Conservation (phyloP, 2,329 filamentous ascomycete species). For the Berkeleyomyces rouxiae region DNA sequence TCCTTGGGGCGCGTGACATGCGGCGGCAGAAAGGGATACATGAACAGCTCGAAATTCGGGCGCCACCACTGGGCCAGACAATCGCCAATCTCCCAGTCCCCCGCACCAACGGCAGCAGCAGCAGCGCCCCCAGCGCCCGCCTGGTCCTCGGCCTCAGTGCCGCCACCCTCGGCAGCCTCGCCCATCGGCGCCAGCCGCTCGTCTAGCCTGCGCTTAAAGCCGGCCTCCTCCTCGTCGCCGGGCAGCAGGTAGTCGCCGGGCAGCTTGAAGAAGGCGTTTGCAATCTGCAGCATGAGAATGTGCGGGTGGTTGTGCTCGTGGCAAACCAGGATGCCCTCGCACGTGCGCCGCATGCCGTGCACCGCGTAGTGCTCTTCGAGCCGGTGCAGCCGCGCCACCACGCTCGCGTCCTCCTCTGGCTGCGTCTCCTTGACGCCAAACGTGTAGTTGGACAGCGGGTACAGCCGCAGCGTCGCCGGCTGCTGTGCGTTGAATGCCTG, state of each 20-base stretch:
- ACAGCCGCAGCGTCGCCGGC: slow-evolving; percentile 75
- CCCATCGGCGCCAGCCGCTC: slow-evolving; percentile 89
- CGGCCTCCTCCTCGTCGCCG: slow-evolving; percentile 78
- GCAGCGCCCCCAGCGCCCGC: slow-evolving; percentile 68
- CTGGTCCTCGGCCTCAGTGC: slow-evolving; percentile 71
- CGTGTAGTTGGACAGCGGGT: slow-evolving; percentile 94
- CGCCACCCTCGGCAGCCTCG: slow-evolving; percentile 61
- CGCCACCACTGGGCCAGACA: slow-evolving; percentile 97
- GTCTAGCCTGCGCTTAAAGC: slow-evolving; percentile 88
- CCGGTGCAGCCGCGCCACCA: slow-evolving; percentile 77
- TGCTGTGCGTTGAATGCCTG: slow-evolving; percentile 79
- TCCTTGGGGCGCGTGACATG: slow-evolving; percentile 95
- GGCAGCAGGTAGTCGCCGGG: slow-evolving; percentile 86
- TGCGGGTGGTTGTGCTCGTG: slow-evolving; percentile 99
- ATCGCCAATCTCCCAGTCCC: slow-evolving; percentile 84
- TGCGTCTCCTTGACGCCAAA: slow-evolving; percentile 98
- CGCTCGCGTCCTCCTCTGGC: slow-evolving; percentile 92
- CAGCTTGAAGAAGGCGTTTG: slow-evolving; percentile 98
- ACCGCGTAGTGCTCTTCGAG: slow-evolving; percentile 88
- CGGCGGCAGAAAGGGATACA: slow-evolving; percentile 95
- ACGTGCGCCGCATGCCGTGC: slow-evolving; percentile 93
- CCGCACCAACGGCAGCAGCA: slow-evolving; percentile 61
- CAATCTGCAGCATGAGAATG: slow-evolving; percentile 97
- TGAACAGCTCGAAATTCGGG: slow-evolving; percentile 98
- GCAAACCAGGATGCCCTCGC: slow-evolving; percentile 91